phyloP scores from a whole-genome alignment of 2,329 filamentous ascomycete species.

The Fusarium guadeloupense region DNA sequence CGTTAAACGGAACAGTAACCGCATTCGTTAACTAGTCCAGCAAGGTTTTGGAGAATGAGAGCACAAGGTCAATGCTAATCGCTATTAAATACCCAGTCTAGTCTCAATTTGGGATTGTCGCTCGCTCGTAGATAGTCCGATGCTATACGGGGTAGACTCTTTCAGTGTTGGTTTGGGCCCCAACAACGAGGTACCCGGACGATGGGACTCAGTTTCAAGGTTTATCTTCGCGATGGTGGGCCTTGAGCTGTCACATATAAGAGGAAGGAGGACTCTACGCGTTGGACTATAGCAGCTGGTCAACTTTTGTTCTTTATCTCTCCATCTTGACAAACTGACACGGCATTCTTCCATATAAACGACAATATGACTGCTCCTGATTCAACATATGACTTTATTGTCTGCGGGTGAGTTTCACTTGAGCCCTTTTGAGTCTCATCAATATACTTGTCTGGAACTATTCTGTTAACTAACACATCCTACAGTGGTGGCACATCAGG shows the following conservation, averaged over 20 bases:
- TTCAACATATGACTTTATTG: constrained; percentile 46
- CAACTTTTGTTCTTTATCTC: not conserved
- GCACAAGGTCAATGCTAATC: not conserved
- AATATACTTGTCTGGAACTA: not conserved
- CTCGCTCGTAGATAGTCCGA: too few relatives aligned
- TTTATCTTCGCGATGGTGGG: not conserved
- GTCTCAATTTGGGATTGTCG: constrained; percentile 9
- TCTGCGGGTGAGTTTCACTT: constrained; percentile 47
- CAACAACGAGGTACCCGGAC: too few relatives aligned
- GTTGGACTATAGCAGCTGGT: not conserved
- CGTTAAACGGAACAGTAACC: not conserved
- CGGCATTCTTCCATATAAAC: not conserved
- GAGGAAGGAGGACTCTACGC: constrained; percentile 1
- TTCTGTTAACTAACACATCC: constrained; percentile 6
- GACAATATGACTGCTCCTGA: constrained; percentile 33
- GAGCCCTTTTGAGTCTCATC: not conserved
- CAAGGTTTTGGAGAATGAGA: not conserved
- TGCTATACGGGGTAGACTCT: too few relatives aligned
- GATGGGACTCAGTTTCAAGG: too few relatives aligned
- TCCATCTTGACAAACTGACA: not conserved
- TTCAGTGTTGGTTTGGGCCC: not conserved
- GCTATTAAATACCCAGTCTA: not conserved
- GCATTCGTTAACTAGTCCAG: not conserved
- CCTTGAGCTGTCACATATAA: constrained; percentile 12
- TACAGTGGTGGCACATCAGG: constrained; percentile 50